Evolutionary conservation across 2,329 filamentous ascomycete genomes (phyloP), one percentile per base, ranked within the genome.

Genomic region (Aspergillus jensenii): DNA sequence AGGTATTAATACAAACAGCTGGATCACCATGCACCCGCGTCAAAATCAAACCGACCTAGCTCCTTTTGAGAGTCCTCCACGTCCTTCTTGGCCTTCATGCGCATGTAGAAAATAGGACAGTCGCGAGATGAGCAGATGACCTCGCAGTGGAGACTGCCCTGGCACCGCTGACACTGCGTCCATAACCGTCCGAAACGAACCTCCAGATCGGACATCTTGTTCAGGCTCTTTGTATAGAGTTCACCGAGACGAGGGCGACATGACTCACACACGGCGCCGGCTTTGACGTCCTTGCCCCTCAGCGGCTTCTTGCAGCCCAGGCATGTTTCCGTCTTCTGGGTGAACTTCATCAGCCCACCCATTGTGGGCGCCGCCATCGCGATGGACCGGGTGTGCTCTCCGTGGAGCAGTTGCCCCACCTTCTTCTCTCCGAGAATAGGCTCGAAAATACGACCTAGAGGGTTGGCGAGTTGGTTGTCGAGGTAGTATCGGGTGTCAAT

Each of bases 81-180:
- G 74, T 99, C 95, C 81, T 99, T 99, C 84, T 97, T 96, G 33
- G 93, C 93, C 83, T 99, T 99, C 95, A 99, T 99, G 4, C 95
- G 87, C 95, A 99, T 99, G 76, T 99, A 99, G 76, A 99, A 99
- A 70, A 99, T 99, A 1, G 95, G 95, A 72, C 95, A 99, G 79
- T 99, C 95, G 74, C 92, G 90, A 73, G 89, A 93, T 62, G 89
- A 93, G 80, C 95, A 99, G 67, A 99, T 98, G 55, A 99, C 96
- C 76, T 99, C 95, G 74, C 91, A 95, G 78, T 99, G 95, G 84
- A 99, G 90, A 79, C 92, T 97, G 55, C 93, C 95, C 79, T 99
- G 95, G 74, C 95, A 99, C 43, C 95, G 84, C 79, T 99, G 95
- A 74, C 95, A 99, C 76, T 99, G 95, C 49, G 95, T 99, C 95